Conservation (phyloP, 805 yeast species). For the Sungouiozyma ichnusensis region DNA sequence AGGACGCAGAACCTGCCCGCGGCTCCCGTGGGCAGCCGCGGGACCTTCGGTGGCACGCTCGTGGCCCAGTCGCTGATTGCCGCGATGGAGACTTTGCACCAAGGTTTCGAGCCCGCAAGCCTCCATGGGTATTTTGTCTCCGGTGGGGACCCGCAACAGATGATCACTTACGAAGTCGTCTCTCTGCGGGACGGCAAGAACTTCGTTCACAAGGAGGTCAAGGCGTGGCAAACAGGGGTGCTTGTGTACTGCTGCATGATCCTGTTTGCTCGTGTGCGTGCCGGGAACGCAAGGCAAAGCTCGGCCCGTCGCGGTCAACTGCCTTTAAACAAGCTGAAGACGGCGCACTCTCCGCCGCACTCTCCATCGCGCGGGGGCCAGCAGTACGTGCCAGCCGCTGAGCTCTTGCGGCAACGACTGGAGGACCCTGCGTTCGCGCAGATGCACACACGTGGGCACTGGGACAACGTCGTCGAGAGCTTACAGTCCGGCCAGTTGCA, state of each 20-base stretch:
- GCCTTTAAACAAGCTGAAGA: not conserved
- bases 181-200: conserved; percentile 43
- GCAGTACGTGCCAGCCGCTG: conserved; percentile 2
- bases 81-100: conserved; percentile 42
- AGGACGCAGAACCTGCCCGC: conserved; percentile 15
- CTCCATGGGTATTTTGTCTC: conserved; percentile 52
- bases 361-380: conserved; percentile 21
- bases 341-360: conserved; percentile 24
- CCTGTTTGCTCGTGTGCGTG: conserved; percentile 30
- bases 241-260: conserved; percentile 44
- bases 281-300: too few relatives aligned
- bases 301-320: conserved; percentile 8
- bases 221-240: conserved; percentile 42
- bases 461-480: not conserved
- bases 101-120: conserved; percentile 43
- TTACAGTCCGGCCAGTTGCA: conserved; percentile 12
- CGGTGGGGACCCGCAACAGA: conserved; percentile 39
- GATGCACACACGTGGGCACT: not conserved
- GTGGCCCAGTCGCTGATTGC: conserved; percentile 58
- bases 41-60: conserved; percentile 62
- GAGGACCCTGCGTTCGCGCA: not conserved
- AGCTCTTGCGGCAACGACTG: not conserved
- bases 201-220: conserved; percentile 42
- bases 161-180: conserved; percentile 44
- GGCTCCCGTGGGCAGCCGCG: conserved; percentile 47